These are phyloP conservation scores for Apiospora aurea DNA, from an alignment of 2,329 filamentous ascomycete species.

Conservation along the genomic window DNA sequence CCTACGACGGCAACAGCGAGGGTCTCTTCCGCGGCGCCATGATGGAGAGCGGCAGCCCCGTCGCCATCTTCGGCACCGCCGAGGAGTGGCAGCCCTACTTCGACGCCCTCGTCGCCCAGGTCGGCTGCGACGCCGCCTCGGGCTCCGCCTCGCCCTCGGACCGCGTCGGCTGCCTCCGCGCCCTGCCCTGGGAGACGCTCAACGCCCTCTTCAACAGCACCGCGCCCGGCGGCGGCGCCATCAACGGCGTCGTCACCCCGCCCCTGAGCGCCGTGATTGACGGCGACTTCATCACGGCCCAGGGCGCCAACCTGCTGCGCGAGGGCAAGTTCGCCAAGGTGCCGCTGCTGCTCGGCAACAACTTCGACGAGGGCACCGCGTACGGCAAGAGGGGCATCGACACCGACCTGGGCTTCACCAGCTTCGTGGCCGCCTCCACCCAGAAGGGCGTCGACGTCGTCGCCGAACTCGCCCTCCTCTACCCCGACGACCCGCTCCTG, in stretches of 20 bases:
- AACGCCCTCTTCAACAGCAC: conserved; percentile 40
- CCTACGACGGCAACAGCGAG: conserved; percentile 61
- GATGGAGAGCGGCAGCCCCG: conserved; percentile 53
- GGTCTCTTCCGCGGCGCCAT: conserved; percentile 61
- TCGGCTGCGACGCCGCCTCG: conserved; percentile 31
- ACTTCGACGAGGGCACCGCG: conserved; percentile 49
- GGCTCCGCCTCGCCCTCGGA: conserved; percentile 36
- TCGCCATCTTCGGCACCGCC: conserved; percentile 33
- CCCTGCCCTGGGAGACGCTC: conserved; percentile 41
- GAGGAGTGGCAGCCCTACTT: conserved; percentile 39
- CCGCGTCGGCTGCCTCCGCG: conserved; percentile 42
- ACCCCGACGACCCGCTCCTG: conserved; percentile 27
- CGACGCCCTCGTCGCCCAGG: conserved; percentile 36
- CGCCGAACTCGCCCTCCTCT: not conserved
- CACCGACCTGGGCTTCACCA: conserved; percentile 55
- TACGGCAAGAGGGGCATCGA: conserved; percentile 63
- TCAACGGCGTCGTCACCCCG: conserved; percentile 31
- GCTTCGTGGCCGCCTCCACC: conserved; percentile 39
- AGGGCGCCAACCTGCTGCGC: conserved; percentile 39
- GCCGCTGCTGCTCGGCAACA: conserved; percentile 44
- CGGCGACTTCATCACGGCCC: conserved; percentile 48
- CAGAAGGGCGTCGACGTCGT: not conserved
- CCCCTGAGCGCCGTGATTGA: conserved; percentile 43
- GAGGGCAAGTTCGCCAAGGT: conserved; percentile 42
- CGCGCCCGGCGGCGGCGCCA: conserved; percentile 31